Evolutionary conservation across 2,329 filamentous ascomycete genomes (phyloP), one percentile per base, ranked within the genome.

Genomic region (Trichoderma asperellum): DNA sequence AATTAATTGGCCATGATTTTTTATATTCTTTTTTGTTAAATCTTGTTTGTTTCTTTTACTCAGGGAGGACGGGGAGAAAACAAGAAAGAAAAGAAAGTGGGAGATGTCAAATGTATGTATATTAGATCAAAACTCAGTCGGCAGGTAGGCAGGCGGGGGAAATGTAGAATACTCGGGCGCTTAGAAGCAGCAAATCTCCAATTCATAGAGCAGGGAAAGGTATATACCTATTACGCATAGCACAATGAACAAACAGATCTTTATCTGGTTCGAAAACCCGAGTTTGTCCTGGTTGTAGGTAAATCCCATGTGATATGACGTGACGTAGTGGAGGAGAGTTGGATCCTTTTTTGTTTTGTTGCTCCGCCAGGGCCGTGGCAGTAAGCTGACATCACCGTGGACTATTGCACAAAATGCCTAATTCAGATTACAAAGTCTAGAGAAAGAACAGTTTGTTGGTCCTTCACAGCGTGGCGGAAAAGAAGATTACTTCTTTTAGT

Each of bases 141-240:
- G 53, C 35, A 7, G 56, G 53, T 35, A 53, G 52, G 35, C 35
- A 12, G n/a, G 43, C 43, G 10, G 18, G 12, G 58, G 56, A 53
- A 21, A 57, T 65, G 62, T 65, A 65, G 35, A 56, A 65, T 65
- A 40, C 32, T 27, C 6, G 61, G 34, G 53, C 8, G 62, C 40
- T 65, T 65, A 47, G 52, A 57, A 27, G 34, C 57, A 35, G 57
- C 12, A 37, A 37, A 58, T 58, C 55, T 58, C 35, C 57, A 16
- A 59, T 40, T 59, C 57, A 59, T 52, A 52, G 61, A 64, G 18
- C 7, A 49, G 47, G 47, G 52, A 55, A 18, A 27, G 34, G 34
- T 37, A 43, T n/a, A 18, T 43, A n/a, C 14, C 18, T 35, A 47
- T 35, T 37, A 32, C 43, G 43, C 18, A 35, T 49, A 49, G 37